A percentile compares a stretch with the other conserved stretches of the same genome.
These are phyloP conservation scores for Phytophthora citrophthora DNA, from an alignment of 352 stramenopile species.

Conservation along the genomic window DNA sequence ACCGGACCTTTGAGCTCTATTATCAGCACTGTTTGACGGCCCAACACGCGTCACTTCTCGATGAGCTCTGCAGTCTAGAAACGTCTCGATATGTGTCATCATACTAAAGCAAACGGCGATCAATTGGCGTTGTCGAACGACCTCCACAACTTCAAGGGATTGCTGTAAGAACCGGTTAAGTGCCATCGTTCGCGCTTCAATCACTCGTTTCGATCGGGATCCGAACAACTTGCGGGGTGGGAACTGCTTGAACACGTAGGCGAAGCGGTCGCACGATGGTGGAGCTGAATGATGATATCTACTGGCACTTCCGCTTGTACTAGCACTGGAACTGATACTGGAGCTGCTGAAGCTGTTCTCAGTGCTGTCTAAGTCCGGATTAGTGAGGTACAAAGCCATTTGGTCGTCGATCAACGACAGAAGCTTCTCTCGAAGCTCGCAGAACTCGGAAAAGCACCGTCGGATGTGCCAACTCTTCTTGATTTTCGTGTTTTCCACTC, in stretches of 20 bases:
- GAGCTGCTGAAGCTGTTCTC: conserved; percentile 27
- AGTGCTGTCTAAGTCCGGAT: conserved; percentile 17
- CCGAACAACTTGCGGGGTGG: conserved; percentile 67
- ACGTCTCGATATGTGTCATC: conserved; percentile 70
- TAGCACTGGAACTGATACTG: conserved; percentile 24
- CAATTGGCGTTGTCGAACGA: conserved; percentile 62
- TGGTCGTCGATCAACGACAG: conserved; percentile 61
- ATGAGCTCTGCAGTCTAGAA: conserved; percentile 62
- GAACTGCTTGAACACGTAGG: conserved; percentile 74
- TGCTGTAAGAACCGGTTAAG: conserved; percentile 72
- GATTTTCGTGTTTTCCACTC: conserved; percentile 56
- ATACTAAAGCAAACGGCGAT: conserved; percentile 81
- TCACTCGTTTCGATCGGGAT: conserved; percentile 71
- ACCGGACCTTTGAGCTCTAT: conserved; percentile 2
- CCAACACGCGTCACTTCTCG: conserved; percentile 11
- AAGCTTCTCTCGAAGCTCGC: conserved; percentile 73
- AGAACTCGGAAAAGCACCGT: conserved; percentile 80
- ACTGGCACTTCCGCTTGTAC: conserved; percentile 26
- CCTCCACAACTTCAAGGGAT: conserved; percentile 55
- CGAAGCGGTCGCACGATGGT: conserved; percentile 45
- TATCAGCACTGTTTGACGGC: conserved; percentile 8
- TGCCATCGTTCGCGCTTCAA: conserved; percentile 64
- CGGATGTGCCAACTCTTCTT: conserved; percentile 64
- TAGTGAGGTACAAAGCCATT: conserved; percentile 38
- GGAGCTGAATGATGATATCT: conserved; percentile 17